A percentile compares a stretch with the other conserved stretches of the same genome.
Conservation (phyloP, 495 filamentous ascomycete genomes). For the Rusavskia elegans region DNA sequence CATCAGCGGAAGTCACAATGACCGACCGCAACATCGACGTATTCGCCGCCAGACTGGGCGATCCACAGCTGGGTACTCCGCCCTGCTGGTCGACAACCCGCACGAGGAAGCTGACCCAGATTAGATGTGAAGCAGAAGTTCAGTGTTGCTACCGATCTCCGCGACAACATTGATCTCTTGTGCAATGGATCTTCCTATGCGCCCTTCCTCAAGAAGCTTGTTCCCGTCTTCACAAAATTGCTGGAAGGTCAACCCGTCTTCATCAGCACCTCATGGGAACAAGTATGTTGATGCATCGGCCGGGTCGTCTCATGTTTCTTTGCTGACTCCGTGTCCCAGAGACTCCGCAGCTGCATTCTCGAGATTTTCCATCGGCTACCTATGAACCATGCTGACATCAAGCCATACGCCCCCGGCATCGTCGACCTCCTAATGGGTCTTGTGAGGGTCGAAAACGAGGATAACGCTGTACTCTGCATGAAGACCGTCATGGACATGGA, state of each 20-base stretch:
- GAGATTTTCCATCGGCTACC: conserved; percentile 91
- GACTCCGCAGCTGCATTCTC: conserved; percentile 76
- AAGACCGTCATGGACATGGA: conserved; percentile 95
- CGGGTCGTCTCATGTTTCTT: background rate
- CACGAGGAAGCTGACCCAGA: conserved; percentile 2
- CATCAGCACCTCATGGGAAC: conserved; percentile 70
- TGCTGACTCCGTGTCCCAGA: conserved; percentile 32
- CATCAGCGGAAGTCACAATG: conserved; percentile 1
- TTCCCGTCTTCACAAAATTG: conserved; percentile 79
- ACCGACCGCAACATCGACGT: conserved; percentile 41
- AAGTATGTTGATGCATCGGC: conserved; percentile 31
- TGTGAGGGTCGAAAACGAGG: conserved; percentile 85
- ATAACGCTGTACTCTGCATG: conserved; percentile 94
- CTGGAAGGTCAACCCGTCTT: conserved; percentile 81
- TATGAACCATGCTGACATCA: conserved; percentile 63
- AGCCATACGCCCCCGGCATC: conserved; percentile 71
- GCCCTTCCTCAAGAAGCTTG: conserved; percentile 64
- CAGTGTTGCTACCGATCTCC: conserved; percentile 60
- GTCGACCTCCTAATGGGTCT: conserved; percentile 80
- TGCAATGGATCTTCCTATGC: conserved; percentile 50
- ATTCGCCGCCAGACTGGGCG: conserved; percentile 42
- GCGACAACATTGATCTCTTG: conserved; percentile 69
- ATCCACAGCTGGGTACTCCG: conserved; percentile 39
- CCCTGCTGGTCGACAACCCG: background rate
- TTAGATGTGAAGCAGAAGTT: conserved; percentile 62